These are phyloP conservation scores for Coemansia sp. DNA, from an alignment of 192 early-diverging fungal species.

Conservation along the genomic window DNA sequence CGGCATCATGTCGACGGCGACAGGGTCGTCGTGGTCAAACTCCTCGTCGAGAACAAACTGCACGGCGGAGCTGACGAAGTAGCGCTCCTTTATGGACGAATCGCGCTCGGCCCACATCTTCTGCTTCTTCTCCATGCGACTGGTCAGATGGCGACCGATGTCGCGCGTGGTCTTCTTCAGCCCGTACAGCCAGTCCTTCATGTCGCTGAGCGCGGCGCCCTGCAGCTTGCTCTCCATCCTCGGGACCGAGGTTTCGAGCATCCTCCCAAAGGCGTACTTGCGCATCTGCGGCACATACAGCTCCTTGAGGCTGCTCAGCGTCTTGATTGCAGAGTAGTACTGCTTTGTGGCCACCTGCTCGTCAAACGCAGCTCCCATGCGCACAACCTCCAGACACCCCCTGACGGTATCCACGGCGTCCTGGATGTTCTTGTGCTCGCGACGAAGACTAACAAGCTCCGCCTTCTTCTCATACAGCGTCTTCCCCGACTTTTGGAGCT, in stretches of 20 bases:
- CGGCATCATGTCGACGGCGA: constrained; percentile 89
- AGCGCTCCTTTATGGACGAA: constrained; percentile 35
- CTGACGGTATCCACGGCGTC: constrained; percentile 76
- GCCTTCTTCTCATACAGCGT: constrained; percentile 77
- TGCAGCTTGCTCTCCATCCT: constrained; percentile 86
- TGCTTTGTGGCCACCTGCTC: constrained; percentile 75
- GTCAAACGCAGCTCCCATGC: constrained; percentile 83
- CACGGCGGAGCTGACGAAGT: constrained; percentile 74
- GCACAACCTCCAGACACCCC: constrained; percentile 83
- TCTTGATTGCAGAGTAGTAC: constrained; percentile 92
- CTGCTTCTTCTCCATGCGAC: constrained; percentile 72
- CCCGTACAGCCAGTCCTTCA: constrained; percentile 89
- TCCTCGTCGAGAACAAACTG: constrained; percentile 85
- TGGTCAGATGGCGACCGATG: constrained; percentile 84
- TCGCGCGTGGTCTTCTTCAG: constrained; percentile 79
- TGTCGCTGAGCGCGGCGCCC: constrained; percentile 78
- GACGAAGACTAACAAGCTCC: constrained; percentile 70
- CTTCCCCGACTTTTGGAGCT: constrained; percentile 80
- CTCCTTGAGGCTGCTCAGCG: constrained; percentile 79
- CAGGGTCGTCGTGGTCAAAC: constrained; percentile 69
- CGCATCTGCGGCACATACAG: constrained; percentile 72
- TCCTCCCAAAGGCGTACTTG: constrained; percentile 80
- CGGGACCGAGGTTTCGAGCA: constrained; percentile 86
- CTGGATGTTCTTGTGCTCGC: constrained; percentile 85
- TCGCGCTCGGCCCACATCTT: constrained; percentile 54